phyloP scores from a whole-genome alignment of 2,329 filamentous ascomycete species.

The Aureobasidium mangrovei region DNA sequence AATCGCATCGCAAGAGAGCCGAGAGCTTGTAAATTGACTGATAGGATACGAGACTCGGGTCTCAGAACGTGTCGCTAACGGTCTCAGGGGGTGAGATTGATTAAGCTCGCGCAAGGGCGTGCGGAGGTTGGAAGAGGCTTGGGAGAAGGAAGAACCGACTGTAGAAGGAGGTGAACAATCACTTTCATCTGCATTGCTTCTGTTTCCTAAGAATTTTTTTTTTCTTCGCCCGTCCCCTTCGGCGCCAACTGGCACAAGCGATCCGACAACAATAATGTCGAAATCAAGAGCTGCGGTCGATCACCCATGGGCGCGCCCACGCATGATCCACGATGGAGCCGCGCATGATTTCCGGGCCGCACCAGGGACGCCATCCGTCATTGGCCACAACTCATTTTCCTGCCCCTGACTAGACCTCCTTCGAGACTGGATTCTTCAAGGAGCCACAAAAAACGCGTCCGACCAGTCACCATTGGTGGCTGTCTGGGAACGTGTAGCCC shows the following conservation, averaged over 20 bases:
- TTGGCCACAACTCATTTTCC: not conserved
- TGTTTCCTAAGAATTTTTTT: not conserved
- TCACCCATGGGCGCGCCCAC: not conserved
- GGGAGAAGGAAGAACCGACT: constrained; percentile 1
- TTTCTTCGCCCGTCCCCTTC: not conserved
- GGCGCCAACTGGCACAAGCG: constrained; percentile 6
- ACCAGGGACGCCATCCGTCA: constrained; percentile 5
- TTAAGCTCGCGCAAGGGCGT: not conserved
- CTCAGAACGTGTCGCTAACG: constrained; percentile 8
- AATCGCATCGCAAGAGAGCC: constrained; percentile 1
- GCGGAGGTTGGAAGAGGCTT: not conserved
- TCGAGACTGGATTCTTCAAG: constrained; percentile 3
- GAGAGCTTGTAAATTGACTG: not conserved
- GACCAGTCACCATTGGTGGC: not conserved
- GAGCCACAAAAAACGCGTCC: not conserved
- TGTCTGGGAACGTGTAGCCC: not conserved
- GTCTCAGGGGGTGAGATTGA: constrained; percentile 1
- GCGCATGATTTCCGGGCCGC: constrained; percentile 10
- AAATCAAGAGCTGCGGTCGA: not conserved
- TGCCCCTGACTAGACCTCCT: constrained; percentile 2
- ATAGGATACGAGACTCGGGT: not conserved
- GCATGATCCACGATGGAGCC: constrained; percentile 1
- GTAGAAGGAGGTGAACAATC: not conserved
- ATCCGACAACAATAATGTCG: not conserved
- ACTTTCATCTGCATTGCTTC: not conserved